Conservation (phyloP, 2,329 filamentous ascomycete species). For the Trichoderma sp. region DNA sequence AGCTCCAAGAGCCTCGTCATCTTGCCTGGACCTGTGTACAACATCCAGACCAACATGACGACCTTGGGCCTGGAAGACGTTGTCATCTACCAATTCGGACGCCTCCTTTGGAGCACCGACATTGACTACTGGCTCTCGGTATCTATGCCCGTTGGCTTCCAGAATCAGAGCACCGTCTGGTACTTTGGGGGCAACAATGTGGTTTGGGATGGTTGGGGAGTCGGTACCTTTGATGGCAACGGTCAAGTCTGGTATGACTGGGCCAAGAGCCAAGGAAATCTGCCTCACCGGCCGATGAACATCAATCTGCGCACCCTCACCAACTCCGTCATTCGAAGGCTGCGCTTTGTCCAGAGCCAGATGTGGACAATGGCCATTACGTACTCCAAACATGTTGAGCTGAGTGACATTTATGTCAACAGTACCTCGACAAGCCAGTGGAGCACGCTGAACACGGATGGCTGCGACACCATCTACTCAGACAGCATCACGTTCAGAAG, state of each 20-base stretch:
- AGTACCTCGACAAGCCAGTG: constrained; percentile 45
- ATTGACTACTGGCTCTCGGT: constrained; percentile 56
- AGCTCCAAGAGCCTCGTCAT: constrained; percentile 38
- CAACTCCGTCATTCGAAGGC: constrained; percentile 51
- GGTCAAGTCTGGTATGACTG: constrained; percentile 63
- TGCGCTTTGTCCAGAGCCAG: constrained; percentile 58
- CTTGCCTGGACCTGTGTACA: constrained; percentile 41
- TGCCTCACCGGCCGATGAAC: constrained; percentile 55
- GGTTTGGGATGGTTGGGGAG: constrained; percentile 51
- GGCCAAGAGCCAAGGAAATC: constrained; percentile 48
- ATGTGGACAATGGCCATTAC: constrained; percentile 63
- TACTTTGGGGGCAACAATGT: constrained; percentile 57
- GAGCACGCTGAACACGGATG: constrained; percentile 47
- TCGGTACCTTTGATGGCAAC: constrained; percentile 60
- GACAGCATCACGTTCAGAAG: constrained; percentile 54
- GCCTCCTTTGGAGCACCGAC: constrained; percentile 47
- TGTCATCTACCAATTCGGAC: constrained; percentile 49
- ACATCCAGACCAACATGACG: constrained; percentile 43
- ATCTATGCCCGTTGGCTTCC: constrained; percentile 55
- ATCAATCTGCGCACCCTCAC: constrained; percentile 49
- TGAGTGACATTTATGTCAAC: constrained; percentile 58
- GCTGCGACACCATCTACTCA: constrained; percentile 55
- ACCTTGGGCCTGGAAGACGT: constrained; percentile 41
- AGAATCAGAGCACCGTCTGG: constrained; percentile 59
- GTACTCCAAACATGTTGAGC: constrained; percentile 48